These are phyloP conservation scores for Ophiostoma pallidulum DNA, from an alignment of 2,329 filamentous ascomycete species.

Conservation along the genomic window DNA sequence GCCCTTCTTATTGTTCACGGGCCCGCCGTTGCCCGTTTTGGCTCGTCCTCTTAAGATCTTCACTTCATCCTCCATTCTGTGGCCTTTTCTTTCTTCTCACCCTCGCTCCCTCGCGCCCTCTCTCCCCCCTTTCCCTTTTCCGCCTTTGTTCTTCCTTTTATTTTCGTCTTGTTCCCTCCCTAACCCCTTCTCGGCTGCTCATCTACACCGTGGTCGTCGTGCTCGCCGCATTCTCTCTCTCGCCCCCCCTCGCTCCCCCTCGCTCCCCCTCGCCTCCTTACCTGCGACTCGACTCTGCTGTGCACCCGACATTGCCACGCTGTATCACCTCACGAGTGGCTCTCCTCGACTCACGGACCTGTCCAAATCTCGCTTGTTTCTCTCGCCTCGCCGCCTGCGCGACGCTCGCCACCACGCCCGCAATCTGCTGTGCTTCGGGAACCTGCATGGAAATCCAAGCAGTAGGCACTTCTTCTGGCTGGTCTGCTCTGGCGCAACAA, in stretches of 20 bases:
- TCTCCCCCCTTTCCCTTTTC: background rate
- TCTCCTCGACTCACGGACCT: background rate
- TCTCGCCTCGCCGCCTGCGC: background rate
- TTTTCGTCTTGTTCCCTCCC: background rate
- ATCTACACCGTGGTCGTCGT: too few species aligned
- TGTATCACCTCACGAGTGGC: background rate
- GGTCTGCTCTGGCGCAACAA: background rate
- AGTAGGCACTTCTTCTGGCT: too few species aligned
- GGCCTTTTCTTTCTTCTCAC: background rate
- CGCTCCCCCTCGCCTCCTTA: background rate
- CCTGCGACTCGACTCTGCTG: background rate
- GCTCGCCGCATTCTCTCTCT: background rate
- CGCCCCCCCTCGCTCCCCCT: background rate
- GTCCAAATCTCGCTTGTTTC: background rate
- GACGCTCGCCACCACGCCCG: slow-evolving; percentile 1
- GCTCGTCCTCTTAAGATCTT: slow-evolving; percentile 4
- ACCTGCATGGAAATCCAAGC: background rate
- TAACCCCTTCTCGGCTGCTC: too few species aligned
- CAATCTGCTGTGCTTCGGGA: background rate
- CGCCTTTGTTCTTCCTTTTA: background rate
- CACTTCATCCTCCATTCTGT: background rate
- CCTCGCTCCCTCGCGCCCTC: background rate
- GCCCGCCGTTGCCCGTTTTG: background rate
- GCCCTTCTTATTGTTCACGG: background rate
- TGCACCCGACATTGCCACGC: slow-evolving; percentile 4